phyloP scores from a whole-genome alignment of 257 asterid genomes.

The Lithospermum erythrorhizon region DNA sequence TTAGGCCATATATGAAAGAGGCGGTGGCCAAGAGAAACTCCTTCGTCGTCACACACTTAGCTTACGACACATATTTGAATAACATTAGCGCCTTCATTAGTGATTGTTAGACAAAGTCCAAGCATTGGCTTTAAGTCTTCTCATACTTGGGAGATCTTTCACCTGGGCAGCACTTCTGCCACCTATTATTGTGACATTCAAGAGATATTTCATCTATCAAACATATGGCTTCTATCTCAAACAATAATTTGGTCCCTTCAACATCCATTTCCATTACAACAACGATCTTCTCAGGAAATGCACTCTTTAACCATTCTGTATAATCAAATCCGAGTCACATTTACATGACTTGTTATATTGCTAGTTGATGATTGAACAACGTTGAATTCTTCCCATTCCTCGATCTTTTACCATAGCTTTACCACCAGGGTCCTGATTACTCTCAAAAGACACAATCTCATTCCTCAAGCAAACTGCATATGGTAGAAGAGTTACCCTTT shows the following conservation, averaged over 20 bases:
- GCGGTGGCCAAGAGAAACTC: too few species aligned
- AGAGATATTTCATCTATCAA: conserved; percentile 15
- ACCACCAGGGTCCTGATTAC: conserved; percentile 8
- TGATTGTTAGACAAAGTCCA: conserved; percentile 9
- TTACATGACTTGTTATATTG: neutral
- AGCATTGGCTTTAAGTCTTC: conserved; percentile 10
- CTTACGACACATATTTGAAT: too few species aligned
- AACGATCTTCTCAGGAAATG: conserved; percentile 6
- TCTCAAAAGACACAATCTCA: conserved; percentile 10
- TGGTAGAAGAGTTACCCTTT: conserved; percentile 16
- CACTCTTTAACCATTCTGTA: conserved; percentile 14
- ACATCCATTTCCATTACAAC: conserved; percentile 21
- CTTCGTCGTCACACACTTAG: too few species aligned
- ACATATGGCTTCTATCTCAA: conserved; percentile 12
- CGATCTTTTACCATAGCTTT: conserved; percentile 9
- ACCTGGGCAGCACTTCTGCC: conserved; percentile 12
- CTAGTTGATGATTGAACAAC: neutral
- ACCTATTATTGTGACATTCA: conserved; percentile 15
- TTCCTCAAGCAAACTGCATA: conserved; percentile 15
- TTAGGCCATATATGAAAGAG: too few species aligned
- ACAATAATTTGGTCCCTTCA: conserved; percentile 16
- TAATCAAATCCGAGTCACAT: conserved; percentile 15
- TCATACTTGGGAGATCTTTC: conserved; percentile 8
- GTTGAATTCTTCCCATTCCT: conserved; percentile 11
- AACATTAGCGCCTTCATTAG: too few species aligned